Base-by-base conservation (phyloP, 306 rosid genomes). In the Sicyos baderoa region DNA sequence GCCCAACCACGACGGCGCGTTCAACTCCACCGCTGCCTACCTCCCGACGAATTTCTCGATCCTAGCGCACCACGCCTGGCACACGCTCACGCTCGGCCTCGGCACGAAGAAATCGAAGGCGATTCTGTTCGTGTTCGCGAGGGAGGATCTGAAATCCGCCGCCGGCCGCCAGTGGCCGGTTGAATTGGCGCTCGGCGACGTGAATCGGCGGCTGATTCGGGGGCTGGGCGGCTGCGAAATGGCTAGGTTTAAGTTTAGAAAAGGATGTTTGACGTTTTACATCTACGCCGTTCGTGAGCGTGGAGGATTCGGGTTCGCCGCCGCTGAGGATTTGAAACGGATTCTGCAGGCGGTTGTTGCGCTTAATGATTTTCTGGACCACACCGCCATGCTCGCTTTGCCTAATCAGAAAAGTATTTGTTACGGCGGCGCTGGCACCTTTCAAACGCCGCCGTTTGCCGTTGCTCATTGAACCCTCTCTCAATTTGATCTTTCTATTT, bases 21-120 rank as follows among this genome's bases (percentile, higher is more conserved):
- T 90, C 69, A 87, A 91, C 67, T 90, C 99, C 6, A 88, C 99
- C 52, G 81, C 83, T 1, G 91, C 90, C 6, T 94, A 80, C 60
- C 9, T 94, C 15, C 99, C 99, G 3, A 94, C 99, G 51, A 94
- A 90, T 71, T 94, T 94, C 88, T 88, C 99, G 16, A 88, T 90
- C 77, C 55, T 94, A 16, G 99, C 99, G 0, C 99, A 90, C 82
- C 99, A 88, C 60, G 97, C 97, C 0, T 90, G 91, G 96, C 95
- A 88, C 72, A 90, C 95, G 2, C 89, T 94, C 70, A 94, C 99
- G 16, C 82, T 94, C 0, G 99, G 99, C 44, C 89, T 94, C 4
- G 99, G 99, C 57, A 85, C 97, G 17, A 94, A 84, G 78, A 94
- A 88, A 57, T 90, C 97, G 42, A 94, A 94, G 27, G 95, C 87